A percentile compares a stretch with the other conserved stretches of the same genome.
Conservation (phyloP, 352 stramenopile genomes). For the Globisporangium spinosum region DNA sequence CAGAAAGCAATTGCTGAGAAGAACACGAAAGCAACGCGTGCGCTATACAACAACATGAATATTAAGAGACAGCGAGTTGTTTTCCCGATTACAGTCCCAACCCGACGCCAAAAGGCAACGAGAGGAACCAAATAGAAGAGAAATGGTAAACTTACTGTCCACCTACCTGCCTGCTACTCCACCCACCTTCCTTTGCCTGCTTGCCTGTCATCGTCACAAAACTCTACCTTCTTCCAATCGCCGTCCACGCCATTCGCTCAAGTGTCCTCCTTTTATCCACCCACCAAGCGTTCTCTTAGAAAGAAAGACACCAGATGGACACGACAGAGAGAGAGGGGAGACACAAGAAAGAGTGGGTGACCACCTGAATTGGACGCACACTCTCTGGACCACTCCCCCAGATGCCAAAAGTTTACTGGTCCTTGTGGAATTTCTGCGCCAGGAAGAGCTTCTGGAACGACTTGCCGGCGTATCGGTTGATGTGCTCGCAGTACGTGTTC, state of each 20-base stretch:
- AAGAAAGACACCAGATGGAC: neutral
- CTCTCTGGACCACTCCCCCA: neutral
- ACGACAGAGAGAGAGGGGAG: neutral
- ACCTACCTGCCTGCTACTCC: neutral
- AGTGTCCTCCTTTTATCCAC: neutral
- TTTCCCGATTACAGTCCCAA: constrained; percentile 4
- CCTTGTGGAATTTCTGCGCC: constrained; percentile 85
- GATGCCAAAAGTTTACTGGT: constrained; percentile 32
- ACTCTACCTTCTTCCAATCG: neutral
- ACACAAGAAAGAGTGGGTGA: neutral
- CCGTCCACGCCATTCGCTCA: neutral
- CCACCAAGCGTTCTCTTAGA: neutral
- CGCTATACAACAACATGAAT: constrained; percentile 15
- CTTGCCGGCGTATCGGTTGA: constrained; percentile 89
- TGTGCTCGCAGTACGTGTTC: constrained; percentile 91
- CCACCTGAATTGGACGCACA: neutral
- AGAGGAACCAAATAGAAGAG: neutral
- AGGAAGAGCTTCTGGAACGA: constrained; percentile 91
- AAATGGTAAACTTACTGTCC: neutral
- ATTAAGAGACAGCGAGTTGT: constrained; percentile 17
- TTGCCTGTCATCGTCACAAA: constrained; percentile 7
- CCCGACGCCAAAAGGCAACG: neutral
- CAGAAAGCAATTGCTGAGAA: neutral
- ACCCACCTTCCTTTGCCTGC: neutral
- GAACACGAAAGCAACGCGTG: neutral